A percentile compares a stretch with the other conserved stretches of the same genome.
Evolutionary conservation across 179 eudicot genomes (phyloP).

Genomic region (Actinidia arguta): DNA sequence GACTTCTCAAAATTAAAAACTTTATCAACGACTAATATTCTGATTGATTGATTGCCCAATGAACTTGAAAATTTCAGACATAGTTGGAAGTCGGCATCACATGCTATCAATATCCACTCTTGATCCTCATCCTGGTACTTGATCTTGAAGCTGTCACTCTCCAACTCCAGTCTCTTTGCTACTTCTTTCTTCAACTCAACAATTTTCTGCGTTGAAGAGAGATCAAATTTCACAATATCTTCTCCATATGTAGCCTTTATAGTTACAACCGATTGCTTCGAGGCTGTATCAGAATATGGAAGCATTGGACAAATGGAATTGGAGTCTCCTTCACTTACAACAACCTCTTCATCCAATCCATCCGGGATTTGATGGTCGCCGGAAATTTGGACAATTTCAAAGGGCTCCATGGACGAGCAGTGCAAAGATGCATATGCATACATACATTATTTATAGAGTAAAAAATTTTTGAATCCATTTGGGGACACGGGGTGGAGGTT

Average conservation of each 20-base stretch:
- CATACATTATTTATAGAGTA: too few relatives aligned
- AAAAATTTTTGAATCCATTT: too few relatives aligned
- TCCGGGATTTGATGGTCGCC: too few relatives aligned
- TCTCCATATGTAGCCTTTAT: not conserved
- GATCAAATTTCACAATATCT: not conserved
- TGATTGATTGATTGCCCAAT: not conserved
- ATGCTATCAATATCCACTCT: not conserved
- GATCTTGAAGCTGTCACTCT: not conserved
- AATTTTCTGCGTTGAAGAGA: not conserved
- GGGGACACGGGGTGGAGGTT: too few relatives aligned
- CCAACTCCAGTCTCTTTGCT: not conserved
- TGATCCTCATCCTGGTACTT: not conserved
- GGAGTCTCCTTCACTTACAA: too few relatives aligned
- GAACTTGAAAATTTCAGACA: not conserved
- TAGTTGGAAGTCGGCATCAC: not conserved
- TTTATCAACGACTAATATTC: not conserved
- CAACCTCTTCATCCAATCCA: too few relatives aligned
- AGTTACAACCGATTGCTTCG: not conserved
- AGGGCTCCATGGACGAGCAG: too few relatives aligned
- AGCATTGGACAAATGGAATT: too few relatives aligned
- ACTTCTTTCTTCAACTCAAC: not conserved
- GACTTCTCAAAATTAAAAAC: too few relatives aligned
- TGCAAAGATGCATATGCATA: too few relatives aligned
- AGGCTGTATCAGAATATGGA: too few relatives aligned
- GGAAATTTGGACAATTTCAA: too few relatives aligned